Evolutionary conservation across 148 eudicot species (phyloP).

Genomic region (Simmondsia chinensis): DNA sequence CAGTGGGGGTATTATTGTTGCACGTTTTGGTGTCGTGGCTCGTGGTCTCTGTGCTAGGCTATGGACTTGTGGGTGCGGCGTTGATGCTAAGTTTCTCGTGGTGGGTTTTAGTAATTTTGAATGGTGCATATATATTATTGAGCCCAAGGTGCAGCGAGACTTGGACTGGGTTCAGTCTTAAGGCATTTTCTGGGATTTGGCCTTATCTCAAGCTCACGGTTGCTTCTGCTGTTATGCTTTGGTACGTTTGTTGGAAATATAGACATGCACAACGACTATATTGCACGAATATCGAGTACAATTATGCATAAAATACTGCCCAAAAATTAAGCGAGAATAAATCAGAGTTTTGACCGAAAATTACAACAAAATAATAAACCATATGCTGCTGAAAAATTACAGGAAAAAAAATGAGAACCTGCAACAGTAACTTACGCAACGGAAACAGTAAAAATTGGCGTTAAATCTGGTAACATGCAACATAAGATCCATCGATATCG

Average conservation of each 20-base stretch:
- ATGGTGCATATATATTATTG: slow-evolving; percentile 14
- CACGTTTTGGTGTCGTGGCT: slow-evolving; percentile 18
- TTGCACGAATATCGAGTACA: too few species aligned
- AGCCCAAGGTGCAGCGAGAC: slow-evolving; percentile 21
- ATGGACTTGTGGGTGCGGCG: slow-evolving; percentile 26
- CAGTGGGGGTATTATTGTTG: slow-evolving; percentile 13
- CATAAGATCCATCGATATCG: too few species aligned
- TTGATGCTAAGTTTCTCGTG: slow-evolving; percentile 25
- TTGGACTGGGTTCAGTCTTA: slow-evolving; percentile 22
- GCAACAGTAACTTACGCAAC: too few species aligned
- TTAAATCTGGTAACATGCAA: too few species aligned
- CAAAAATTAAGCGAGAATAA: too few species aligned
- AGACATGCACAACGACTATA: not conserved
- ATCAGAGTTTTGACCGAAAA: too few species aligned
- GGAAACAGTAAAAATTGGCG: too few species aligned
- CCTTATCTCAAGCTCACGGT: slow-evolving; percentile 24
- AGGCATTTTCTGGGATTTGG: slow-evolving; percentile 21
- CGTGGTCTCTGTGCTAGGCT: slow-evolving; percentile 11
- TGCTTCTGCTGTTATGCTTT: slow-evolving; percentile 28
- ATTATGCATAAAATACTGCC: too few species aligned
- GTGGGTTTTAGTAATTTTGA: slow-evolving; percentile 24
- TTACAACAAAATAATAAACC: too few species aligned
- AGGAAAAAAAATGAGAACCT: too few species aligned
- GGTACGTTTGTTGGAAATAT: not conserved
- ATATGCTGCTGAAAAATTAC: too few species aligned